Percentiles rank a stretch among this genome's conserved stretches.
phyloP scores from a whole-genome alignment of 805 yeast genomes.

The Saturnispora saitoi region DNA sequence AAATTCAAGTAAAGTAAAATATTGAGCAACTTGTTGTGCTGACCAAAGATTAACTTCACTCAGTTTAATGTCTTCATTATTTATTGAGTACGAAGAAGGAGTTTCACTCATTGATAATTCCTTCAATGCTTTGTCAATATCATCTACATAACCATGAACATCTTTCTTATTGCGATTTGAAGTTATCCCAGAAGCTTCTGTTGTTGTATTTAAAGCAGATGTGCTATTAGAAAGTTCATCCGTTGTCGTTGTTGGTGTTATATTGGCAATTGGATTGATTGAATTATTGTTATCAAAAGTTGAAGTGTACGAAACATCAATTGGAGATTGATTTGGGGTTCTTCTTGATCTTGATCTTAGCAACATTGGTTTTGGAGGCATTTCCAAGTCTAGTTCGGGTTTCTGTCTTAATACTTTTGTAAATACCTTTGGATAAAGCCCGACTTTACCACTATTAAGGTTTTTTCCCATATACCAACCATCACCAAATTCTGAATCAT shows the following conservation, averaged over 20 bases:
- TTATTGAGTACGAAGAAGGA: neutral
- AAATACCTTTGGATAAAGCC: slow-evolving; percentile 85
- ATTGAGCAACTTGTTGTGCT: slow-evolving; percentile 75
- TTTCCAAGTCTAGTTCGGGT: slow-evolving; percentile 5
- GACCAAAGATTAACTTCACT: slow-evolving; percentile 58
- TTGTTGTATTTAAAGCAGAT: neutral
- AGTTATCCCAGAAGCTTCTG: neutral
- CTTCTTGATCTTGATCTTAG: slow-evolving; percentile 56
- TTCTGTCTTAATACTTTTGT: slow-evolving; percentile 34
- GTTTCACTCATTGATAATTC: slow-evolving; percentile 37
- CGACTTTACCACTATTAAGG: slow-evolving; percentile 61
- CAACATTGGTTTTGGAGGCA: slow-evolving; percentile 29
- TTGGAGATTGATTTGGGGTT: slow-evolving; percentile 25
- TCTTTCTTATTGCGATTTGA: neutral
- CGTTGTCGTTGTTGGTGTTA: neutral
- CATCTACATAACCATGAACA: slow-evolving; percentile 44
- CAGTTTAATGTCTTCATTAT: slow-evolving; percentile 31
- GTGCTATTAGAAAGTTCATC: neutral
- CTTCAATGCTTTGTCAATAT: slow-evolving; percentile 64
- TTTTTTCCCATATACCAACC: slow-evolving; percentile 96
- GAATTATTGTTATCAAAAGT: neutral
- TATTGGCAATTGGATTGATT: neutral
- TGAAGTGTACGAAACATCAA: slow-evolving; percentile 13
- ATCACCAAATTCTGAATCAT: slow-evolving; percentile 87
- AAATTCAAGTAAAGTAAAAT: slow-evolving; percentile 66